phyloP scores from a whole-genome alignment of 805 yeast genomes.

The Saturnispora mendoncae region DNA sequence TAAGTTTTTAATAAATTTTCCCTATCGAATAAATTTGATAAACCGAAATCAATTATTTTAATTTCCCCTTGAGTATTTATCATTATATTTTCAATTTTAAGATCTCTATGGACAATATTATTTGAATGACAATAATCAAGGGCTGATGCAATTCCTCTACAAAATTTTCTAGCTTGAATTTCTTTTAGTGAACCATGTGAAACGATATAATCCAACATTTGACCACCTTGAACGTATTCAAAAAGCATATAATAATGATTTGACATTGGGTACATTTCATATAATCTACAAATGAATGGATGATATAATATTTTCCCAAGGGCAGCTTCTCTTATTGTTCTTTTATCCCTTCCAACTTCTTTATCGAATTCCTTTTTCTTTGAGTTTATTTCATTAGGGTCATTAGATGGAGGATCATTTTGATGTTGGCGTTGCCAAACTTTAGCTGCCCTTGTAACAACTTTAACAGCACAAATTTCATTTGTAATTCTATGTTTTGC shows the following conservation, averaged over 20 bases:
- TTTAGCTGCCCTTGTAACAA: constrained; percentile 83
- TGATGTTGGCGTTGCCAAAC: constrained; percentile 64
- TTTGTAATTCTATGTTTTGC: constrained; percentile 78
- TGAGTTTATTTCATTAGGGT: constrained; percentile 47
- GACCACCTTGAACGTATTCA: constrained; percentile 96
- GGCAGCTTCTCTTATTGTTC: constrained; percentile 94
- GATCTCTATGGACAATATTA: constrained; percentile 93
- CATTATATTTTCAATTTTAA: constrained; percentile 93
- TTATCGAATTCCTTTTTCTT: constrained; percentile 66
- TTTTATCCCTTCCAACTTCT: constrained; percentile 80
- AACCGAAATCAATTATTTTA: constrained; percentile 92
- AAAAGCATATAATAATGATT: constrained; percentile 94
- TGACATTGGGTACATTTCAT: constrained; percentile 94
- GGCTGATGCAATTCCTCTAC: constrained; percentile 90
- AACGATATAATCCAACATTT: constrained; percentile 92
- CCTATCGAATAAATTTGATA: constrained; percentile 76
- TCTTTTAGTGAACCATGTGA: constrained; percentile 93
- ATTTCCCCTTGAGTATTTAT: constrained; percentile 89
- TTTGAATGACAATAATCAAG: constrained; percentile 88
- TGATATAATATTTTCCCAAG: constrained; percentile 84
- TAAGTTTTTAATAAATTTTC: constrained; percentile 74
- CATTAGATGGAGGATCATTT: constrained; percentile 56
- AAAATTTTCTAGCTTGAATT: constrained; percentile 87
- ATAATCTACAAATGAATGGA: constrained; percentile 83
- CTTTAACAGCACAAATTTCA: constrained; percentile 85